These are phyloP conservation scores for Colletotrichum costaricense DNA, from an alignment of 2,329 filamentous ascomycete genomes.

Conservation along the genomic window DNA sequence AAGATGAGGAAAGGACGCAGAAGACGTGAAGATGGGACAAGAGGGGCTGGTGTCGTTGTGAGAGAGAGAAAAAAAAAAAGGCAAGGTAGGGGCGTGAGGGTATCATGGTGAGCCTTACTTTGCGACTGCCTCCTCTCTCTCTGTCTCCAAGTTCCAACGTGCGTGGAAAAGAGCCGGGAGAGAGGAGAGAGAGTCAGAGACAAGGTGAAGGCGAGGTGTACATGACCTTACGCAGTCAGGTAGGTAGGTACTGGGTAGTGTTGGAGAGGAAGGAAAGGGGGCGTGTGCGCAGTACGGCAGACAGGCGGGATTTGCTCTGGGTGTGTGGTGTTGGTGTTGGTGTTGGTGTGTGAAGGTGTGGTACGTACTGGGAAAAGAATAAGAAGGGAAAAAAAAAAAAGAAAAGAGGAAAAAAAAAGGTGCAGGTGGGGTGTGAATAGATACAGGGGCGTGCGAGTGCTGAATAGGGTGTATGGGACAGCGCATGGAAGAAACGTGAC, in stretches of 20 bases:
- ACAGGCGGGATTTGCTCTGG: not conserved
- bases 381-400: conserved; percentile 2
- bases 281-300: not conserved
- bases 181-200: not conserved
- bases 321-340: not conserved
- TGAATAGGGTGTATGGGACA: conserved; percentile 49
- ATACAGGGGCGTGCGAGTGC: not conserved
- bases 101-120: conserved; percentile 13
- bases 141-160: not conserved
- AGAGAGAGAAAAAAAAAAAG: not conserved
- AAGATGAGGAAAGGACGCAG: conserved; percentile 11
- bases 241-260: not conserved
- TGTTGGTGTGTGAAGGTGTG: not conserved
- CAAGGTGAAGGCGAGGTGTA: conserved; percentile 1
- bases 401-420: not conserved
- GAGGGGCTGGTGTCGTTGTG: conserved; percentile 22
- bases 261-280: not conserved
- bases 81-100: conserved; percentile 10
- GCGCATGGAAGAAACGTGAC: conserved; percentile 64
- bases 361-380: not conserved
- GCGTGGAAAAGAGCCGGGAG: too few relatives aligned
- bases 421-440: not conserved
- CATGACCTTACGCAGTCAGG: too few relatives aligned
- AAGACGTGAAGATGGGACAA: conserved; percentile 13
- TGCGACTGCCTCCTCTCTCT: not conserved